Evolutionary conservation across 352 stramenopile species (phyloP).

Genomic region (Phytophthora pisi): DNA sequence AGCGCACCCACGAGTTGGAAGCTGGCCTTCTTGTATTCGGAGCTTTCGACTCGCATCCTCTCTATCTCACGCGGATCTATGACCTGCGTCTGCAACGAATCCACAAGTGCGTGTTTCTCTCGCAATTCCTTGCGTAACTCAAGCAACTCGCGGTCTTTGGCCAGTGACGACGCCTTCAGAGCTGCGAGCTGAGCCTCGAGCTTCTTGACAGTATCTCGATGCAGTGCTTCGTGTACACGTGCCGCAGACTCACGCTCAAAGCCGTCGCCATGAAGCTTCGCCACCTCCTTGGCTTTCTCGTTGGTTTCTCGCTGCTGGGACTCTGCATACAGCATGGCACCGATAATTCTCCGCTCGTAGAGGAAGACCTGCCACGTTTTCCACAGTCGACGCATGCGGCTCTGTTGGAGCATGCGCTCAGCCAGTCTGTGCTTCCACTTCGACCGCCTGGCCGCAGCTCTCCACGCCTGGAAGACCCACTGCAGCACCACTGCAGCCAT

Average conservation of each 20-base stretch:
- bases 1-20: conserved; percentile 61
- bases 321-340: conserved; percentile 78
- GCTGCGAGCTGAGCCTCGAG: conserved; percentile 42
- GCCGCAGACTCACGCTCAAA: conserved; percentile 46
- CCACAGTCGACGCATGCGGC: conserved; percentile 47
- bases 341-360: conserved; percentile 64
- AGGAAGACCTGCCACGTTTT: conserved; percentile 60
- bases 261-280: conserved; percentile 65
- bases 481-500: conserved; percentile 58
- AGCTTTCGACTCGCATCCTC: conserved; percentile 55
- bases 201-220: conserved; percentile 43
- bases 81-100: conserved; percentile 47
- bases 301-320: conserved; percentile 54
- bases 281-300: conserved; percentile 51
- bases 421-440: conserved; percentile 33
- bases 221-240: conserved; percentile 45
- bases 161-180: conserved; percentile 34
- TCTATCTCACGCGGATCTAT: conserved; percentile 66
- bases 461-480: conserved; percentile 75
- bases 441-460: conserved; percentile 40
- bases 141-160: conserved; percentile 66
- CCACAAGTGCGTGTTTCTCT: conserved; percentile 36
- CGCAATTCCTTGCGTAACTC: conserved; percentile 55
- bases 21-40: conserved; percentile 74
- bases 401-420: conserved; percentile 23